Conservation (phyloP, 495 filamentous ascomycete genomes). For the Daldinia decipiens region DNA sequence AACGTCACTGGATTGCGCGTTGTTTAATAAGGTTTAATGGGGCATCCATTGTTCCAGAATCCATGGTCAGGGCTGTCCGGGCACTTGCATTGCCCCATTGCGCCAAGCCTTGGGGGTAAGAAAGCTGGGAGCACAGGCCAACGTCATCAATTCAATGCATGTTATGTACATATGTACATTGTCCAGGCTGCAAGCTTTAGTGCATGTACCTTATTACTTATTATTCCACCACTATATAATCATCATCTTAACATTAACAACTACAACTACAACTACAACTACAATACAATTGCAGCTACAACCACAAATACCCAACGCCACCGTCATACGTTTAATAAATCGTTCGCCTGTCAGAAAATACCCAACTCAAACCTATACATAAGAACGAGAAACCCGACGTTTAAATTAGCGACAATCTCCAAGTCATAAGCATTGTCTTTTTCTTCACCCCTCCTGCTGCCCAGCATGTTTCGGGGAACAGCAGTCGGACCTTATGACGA, state of each 20-base stretch:
- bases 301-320: neutral
- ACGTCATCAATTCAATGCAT: constrained; percentile 46
- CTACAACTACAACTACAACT: constrained; percentile 15
- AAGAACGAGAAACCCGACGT: neutral
- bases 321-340: constrained; percentile 12
- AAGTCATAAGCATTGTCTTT: constrained; percentile 12
- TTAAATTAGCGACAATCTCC: neutral
- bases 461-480: constrained; percentile 63
- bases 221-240: constrained; percentile 1
- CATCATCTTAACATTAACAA: neutral
- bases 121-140: constrained; percentile 37
- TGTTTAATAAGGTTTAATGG: constrained; percentile 13
- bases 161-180: too few species aligned
- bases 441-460: constrained; percentile 28
- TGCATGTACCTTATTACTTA: constrained; percentile 22
- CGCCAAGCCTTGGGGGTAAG: constrained; percentile 9
- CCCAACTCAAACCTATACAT: neutral
- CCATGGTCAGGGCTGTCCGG: neutral
- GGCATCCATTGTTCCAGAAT: neutral
- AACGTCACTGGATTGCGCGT: constrained; percentile 29
- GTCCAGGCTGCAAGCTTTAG: constrained; percentile 26
- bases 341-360: constrained; percentile 2
- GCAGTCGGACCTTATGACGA: constrained; percentile 63
- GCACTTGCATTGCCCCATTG: constrained; percentile 14
- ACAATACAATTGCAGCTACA: too few species aligned